phyloP scores from a whole-genome alignment of 176 grass and related monocot genomes.

The sorghum (Sorghum bicolor) region Sorghum_bicolor_NCBIv3 NC_012870.2:12250001-12250500 shows the following conservation, averaged over 20 bases:
- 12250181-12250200: neutral
- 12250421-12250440: too few relatives aligned
- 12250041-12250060: neutral
- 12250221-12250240: neutral
- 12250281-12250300: neutral
- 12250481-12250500: too few relatives aligned
- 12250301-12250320: neutral
- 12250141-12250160: neutral
- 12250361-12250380: neutral
- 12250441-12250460: too few relatives aligned
- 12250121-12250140: neutral
- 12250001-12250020: constrained; percentile 24
- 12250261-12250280: neutral
- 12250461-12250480: too few relatives aligned
- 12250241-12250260: neutral
- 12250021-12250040: neutral
- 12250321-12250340: neutral
- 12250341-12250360: too few relatives aligned
- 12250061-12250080: neutral
- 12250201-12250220: neutral
- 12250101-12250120: neutral
- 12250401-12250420: too few relatives aligned
- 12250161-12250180: neutral
- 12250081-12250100: neutral
- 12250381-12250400: too few relatives aligned